Evolutionary conservation across 2,329 filamentous ascomycete species (phyloP).

Genomic region (Pseudocercospora ulei): DNA sequence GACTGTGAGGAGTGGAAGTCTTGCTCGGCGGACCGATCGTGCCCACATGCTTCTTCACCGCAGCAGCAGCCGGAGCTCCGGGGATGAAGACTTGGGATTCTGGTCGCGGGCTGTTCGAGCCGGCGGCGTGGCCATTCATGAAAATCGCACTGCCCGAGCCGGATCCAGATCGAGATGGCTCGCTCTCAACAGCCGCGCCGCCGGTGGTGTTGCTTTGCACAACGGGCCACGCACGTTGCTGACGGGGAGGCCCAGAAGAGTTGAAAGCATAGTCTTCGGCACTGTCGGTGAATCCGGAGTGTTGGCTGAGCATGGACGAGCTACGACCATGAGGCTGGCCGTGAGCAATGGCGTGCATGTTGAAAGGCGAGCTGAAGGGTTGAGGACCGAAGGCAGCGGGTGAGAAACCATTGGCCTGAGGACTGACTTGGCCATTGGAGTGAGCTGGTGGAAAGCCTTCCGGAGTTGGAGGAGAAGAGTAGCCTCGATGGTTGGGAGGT

Average conservation of each 20-base stretch:
- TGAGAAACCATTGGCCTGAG: slow-evolving; percentile 20
- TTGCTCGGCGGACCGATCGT: slow-evolving; percentile 26
- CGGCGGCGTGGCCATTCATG: slow-evolving; percentile 25
- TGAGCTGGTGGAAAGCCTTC: slow-evolving; percentile 51
- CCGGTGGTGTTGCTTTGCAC: slow-evolving; percentile 14
- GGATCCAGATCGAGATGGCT: slow-evolving; percentile 18
- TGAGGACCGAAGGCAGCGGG: slow-evolving; percentile 20
- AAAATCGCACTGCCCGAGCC: slow-evolving; percentile 23
- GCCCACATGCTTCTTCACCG: slow-evolving; percentile 13
- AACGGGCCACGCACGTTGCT: slow-evolving; percentile 27
- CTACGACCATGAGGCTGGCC: slow-evolving; percentile 39
- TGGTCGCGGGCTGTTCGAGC: slow-evolving; percentile 32
- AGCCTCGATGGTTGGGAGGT: slow-evolving; percentile 22
- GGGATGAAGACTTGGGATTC: slow-evolving; percentile 32
- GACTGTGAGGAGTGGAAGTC: slow-evolving; percentile 22
- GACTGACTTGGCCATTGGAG: slow-evolving; percentile 25
- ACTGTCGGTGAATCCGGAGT: slow-evolving; percentile 44
- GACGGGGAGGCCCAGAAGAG: slow-evolving; percentile 14
- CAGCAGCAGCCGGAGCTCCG: slow-evolving; percentile 10
- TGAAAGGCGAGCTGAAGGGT: slow-evolving; percentile 26
- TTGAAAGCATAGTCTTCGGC: slow-evolving; percentile 25
- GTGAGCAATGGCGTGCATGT: slow-evolving; percentile 16
- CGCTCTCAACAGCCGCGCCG: slow-evolving; percentile 21
- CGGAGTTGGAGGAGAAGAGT: slow-evolving; percentile 46
- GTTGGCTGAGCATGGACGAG: slow-evolving; percentile 46